These are phyloP conservation scores for Rosa multiflora DNA, from an alignment of 306 rosid species.

Conservation along the genomic window DNA sequence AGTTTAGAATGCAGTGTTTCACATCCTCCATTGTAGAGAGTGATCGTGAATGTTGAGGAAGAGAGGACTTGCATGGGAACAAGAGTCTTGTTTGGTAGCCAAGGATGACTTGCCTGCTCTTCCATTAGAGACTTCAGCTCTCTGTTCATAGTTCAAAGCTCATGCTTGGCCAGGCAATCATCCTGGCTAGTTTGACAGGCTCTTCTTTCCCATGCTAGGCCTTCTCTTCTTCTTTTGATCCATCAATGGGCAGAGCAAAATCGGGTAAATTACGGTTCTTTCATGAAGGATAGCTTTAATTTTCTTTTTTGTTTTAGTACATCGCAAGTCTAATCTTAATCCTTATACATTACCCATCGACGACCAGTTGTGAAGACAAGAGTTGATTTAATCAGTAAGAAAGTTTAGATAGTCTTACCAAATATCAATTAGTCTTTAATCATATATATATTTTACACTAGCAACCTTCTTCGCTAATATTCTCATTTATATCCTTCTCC, in stretches of 20 bases:
- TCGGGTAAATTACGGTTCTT: neutral
- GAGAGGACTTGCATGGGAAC: slow-evolving; percentile 15
- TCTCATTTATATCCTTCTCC: too few species aligned
- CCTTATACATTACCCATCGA: too few species aligned
- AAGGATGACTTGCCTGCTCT: slow-evolving; percentile 42
- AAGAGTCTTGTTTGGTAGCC: slow-evolving; percentile 25
- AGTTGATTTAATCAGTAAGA: too few species aligned
- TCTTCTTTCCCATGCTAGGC: slow-evolving; percentile 27
- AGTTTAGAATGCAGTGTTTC: neutral
- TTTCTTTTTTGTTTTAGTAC: too few species aligned
- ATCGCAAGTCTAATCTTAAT: too few species aligned
- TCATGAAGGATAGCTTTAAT: too few species aligned
- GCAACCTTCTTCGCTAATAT: too few species aligned
- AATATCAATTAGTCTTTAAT: too few species aligned
- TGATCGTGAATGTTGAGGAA: neutral
- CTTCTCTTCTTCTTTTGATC: slow-evolving; percentile 24
- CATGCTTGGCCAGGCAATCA: slow-evolving; percentile 23
- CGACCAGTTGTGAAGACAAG: too few species aligned
- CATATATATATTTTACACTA: too few species aligned
- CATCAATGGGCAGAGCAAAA: neutral
- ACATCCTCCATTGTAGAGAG: slow-evolving; percentile 6
- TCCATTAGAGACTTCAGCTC: neutral
- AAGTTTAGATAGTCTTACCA: too few species aligned
- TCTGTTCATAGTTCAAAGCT: neutral
- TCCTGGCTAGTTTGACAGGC: slow-evolving; percentile 28